These are phyloP conservation scores for Cladosporium sp. DNA, from an alignment of 2,329 filamentous ascomycete species.

Conservation along the genomic window DNA sequence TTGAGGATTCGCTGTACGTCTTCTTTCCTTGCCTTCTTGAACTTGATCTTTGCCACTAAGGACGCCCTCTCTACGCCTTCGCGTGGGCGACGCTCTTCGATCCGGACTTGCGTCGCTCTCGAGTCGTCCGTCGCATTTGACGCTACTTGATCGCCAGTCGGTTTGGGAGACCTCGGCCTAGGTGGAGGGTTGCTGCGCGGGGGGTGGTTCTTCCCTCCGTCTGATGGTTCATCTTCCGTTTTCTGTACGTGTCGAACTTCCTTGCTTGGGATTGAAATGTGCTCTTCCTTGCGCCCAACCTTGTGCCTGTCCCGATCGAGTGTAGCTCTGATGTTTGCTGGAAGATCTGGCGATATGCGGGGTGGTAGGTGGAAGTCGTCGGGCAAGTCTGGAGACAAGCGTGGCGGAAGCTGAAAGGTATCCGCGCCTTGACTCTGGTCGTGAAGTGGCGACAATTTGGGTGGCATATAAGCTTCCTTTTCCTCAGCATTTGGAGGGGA, in stretches of 20 bases:
- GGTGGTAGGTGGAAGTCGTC: slow-evolving; percentile 40
- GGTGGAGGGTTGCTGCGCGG: not conserved
- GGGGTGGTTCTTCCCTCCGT: not conserved
- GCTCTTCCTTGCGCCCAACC: not conserved
- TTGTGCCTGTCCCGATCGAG: slow-evolving; percentile 30
- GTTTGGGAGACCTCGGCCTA: not conserved
- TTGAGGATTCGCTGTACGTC: slow-evolving; percentile 25
- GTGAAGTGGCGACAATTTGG: slow-evolving; percentile 18
- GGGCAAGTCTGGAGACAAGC: slow-evolving; percentile 54
- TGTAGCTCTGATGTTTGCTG: slow-evolving; percentile 49
- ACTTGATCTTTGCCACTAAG: slow-evolving; percentile 24
- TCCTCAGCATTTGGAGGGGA: not conserved
- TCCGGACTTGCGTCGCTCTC: not conserved
- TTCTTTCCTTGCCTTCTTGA: slow-evolving; percentile 21
- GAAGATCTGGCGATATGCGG: slow-evolving; percentile 53
- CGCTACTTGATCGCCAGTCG: no score
- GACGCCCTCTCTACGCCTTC: not conserved
- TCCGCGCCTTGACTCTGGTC: not conserved
- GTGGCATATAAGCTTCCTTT: slow-evolving; percentile 15
- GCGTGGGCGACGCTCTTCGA: not conserved
- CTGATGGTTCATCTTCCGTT: not conserved
- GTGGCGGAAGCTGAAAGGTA: slow-evolving; percentile 40
- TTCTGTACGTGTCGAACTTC: not conserved
- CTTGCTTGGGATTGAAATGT: not conserved
- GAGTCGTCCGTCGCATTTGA: no score